phyloP scores from a whole-genome alignment of 129 eudicot species.

The Ambrosia artemisiifolia region DNA sequence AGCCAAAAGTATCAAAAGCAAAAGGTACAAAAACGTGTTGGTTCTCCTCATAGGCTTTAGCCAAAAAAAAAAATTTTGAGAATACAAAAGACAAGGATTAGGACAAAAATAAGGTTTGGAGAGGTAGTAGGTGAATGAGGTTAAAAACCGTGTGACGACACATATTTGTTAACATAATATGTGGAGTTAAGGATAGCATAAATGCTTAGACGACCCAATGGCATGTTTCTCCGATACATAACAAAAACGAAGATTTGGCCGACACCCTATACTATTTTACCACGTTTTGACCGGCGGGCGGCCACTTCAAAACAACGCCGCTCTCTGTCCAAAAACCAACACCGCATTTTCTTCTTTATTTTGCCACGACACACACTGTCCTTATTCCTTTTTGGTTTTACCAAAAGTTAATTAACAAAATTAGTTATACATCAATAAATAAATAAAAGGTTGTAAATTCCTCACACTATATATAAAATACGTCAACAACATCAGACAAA shows the following conservation, averaged over 20 bases:
- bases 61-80: background rate
- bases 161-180: slow-evolving; percentile 13
- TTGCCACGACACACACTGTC: background rate
- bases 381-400: background rate
- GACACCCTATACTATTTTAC: slow-evolving; percentile 19
- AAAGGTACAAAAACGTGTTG: too few relatives aligned
- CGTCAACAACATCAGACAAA: too few relatives aligned
- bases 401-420: background rate
- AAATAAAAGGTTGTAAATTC: too few relatives aligned
- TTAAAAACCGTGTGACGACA: slow-evolving; percentile 27
- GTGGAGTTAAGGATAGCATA: slow-evolving; percentile 19
- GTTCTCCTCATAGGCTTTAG: too few relatives aligned
- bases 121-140: slow-evolving; percentile 17
- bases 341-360: slow-evolving; percentile 7
- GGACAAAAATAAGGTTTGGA: slow-evolving; percentile 12
- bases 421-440: too few relatives aligned
- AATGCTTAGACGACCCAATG: slow-evolving; percentile 27
- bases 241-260: slow-evolving; percentile 27
- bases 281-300: slow-evolving; percentile 39
- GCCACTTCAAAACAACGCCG: slow-evolving; percentile 30
- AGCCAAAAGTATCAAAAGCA: too few relatives aligned
- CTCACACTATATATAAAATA: too few relatives aligned
- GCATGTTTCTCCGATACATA: slow-evolving; percentile 17
- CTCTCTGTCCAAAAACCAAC: slow-evolving; percentile 16
- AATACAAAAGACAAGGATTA: background rate